These are phyloP conservation scores for Cylindrodendrum hubeiense DNA, from an alignment of 2,329 filamentous ascomycete species.

Conservation along the genomic window DNA sequence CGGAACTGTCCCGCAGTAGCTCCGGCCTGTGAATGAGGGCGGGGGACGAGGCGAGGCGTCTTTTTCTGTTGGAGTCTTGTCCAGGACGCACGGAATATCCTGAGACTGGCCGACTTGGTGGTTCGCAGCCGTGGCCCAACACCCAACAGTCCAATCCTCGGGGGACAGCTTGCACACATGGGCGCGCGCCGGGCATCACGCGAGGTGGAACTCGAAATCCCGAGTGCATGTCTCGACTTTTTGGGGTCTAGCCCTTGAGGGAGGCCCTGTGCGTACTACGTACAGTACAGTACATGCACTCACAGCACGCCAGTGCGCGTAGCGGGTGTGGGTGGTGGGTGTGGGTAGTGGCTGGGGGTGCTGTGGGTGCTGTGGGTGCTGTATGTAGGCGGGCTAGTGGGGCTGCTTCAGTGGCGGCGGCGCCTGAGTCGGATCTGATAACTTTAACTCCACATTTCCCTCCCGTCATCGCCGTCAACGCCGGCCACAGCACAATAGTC, in stretches of 20 bases:
- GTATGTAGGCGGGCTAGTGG: too few species aligned
- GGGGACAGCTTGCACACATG: not conserved
- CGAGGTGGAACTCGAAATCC: constrained; percentile 24
- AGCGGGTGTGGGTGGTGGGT: not conserved
- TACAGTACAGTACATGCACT: too few species aligned
- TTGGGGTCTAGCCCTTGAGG: not conserved
- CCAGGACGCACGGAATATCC: not conserved
- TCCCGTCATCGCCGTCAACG: constrained; percentile 25
- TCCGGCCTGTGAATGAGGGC: constrained; percentile 16
- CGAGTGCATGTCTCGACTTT: constrained; percentile 3
- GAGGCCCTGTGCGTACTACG: too few species aligned
- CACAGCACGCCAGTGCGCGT: too few species aligned
- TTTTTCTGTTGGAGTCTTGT: not conserved
- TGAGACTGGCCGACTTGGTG: not conserved
- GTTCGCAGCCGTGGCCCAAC: not conserved
- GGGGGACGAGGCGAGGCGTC: constrained; percentile 1
- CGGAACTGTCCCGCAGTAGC: not conserved
- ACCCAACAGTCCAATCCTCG: not conserved
- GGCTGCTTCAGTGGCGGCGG: constrained; percentile 26
- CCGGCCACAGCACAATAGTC: constrained; percentile 22
- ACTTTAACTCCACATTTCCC: constrained; percentile 45
- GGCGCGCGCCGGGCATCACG: constrained; percentile 15
- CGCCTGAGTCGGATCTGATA: constrained; percentile 46
- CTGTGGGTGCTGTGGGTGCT: too few species aligned
- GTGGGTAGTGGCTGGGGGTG: too few species aligned